Conservation (phyloP, 306 rosid species). For the Corylus americana region DNA sequence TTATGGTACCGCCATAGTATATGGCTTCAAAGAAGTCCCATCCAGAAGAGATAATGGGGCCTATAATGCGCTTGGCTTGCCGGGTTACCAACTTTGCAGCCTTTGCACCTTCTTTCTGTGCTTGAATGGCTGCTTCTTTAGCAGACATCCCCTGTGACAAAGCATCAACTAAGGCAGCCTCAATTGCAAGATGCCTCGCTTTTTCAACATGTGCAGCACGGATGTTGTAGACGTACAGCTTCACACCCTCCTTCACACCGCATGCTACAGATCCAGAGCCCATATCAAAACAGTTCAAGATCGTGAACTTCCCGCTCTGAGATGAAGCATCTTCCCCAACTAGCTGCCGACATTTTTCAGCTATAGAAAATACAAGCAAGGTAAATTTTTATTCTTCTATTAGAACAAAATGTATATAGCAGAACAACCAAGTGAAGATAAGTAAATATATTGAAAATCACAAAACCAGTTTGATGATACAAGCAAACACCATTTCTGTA, state of each 20-base stretch:
- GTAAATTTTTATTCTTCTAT: not conserved
- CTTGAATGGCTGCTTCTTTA: constrained; percentile 53
- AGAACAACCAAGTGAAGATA: constrained; percentile 1
- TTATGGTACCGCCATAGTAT: constrained; percentile 71
- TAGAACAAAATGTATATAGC: constrained; percentile 11
- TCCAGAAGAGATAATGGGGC: constrained; percentile 82
- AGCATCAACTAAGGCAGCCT: constrained; percentile 56
- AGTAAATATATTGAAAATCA: not conserved
- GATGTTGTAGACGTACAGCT: constrained; percentile 65
- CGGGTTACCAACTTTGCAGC: constrained; percentile 73
- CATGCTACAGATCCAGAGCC: constrained; percentile 69
- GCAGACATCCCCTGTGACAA: constrained; percentile 49
- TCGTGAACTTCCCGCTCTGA: constrained; percentile 71
- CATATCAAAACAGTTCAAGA: constrained; percentile 76
- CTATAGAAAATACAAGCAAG: constrained; percentile 35
- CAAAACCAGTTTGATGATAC: not conserved
- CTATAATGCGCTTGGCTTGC: constrained; percentile 60
- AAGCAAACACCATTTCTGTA: not conserved
- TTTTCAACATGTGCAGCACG: constrained; percentile 71
- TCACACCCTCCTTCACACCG: constrained; percentile 74
- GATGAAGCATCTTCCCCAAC: constrained; percentile 82
- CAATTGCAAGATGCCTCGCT: constrained; percentile 51
- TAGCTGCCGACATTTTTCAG: constrained; percentile 84
- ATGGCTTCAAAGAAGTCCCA: constrained; percentile 91
- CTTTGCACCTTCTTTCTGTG: constrained; percentile 65